Base-by-base conservation (phyloP, 2,329 filamentous ascomycete species). In the Colletotrichum sp. region DNA sequence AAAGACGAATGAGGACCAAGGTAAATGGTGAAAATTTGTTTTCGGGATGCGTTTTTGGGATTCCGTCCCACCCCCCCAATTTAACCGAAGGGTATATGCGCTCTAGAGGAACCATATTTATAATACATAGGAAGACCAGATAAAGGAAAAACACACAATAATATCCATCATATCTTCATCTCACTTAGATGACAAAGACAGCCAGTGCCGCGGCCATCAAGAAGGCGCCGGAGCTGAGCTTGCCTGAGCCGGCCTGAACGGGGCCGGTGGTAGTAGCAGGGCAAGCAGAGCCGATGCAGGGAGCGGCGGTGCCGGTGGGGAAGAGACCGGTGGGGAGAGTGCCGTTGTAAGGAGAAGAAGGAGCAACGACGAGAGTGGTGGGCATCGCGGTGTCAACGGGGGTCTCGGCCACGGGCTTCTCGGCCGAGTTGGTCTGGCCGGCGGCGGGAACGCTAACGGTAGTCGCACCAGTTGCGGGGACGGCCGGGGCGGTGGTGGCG, bases 231-330 rank as follows among this genome's bases (percentile, higher is more conserved):
- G 74, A 65, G 59, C 57, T 30, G 4, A 75, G 13, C 64, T 73
- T 75, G 18, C 59, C 70, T 3, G 74, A 64, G n/a, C 70, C 59
- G 12, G 74, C 74, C 64, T 65, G 70, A 6, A 75, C 74, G 16
- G 70, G 70, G 3, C 74, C 74, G 44, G 70, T 75, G 6, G 74
- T 75, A 6, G 74, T 73, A 18, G 74, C 74, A 3, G 74, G 70
- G 74, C 74, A 75, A 8, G 64, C 57, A 34, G 70, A 44, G 28
- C 74, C 74, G 22, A 74, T 52, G 30, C 74, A 75, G 3, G 74
- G 74, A 10, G 64, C n/a, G 22, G 70, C 70, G 3, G 73, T 75
- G 0, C 73, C 73, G 57, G 64, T 59, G 5, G 74, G 74, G 28
- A 65, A 34, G 22, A 57, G 69, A 13, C 63, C 70, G 26, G 59